Base-by-base conservation (phyloP, 352 stramenopile genomes). In the Plasmopara viticola region DNA sequence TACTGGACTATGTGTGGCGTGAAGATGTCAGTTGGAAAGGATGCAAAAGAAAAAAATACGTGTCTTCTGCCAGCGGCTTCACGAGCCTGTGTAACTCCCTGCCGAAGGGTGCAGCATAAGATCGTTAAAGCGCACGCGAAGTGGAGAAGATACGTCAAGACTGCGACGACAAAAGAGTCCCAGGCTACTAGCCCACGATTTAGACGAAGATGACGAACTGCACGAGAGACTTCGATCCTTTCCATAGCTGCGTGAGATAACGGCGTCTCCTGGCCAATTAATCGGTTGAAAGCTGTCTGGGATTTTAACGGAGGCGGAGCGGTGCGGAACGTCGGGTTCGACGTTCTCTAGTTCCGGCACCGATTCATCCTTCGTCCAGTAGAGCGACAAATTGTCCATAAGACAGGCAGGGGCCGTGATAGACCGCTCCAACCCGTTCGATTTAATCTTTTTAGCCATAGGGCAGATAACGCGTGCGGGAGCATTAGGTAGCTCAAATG, bases 121-220 rank as follows among this genome's bases (percentile, higher is more conserved):
- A 40, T 90, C 77, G 28, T 72, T 77, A 25, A 90, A 78, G 44
- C 67, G 68, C 10, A 68, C 59, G 8, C 68, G 70, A 47, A 87
- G 50, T 6, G 74, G 76, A 41, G 78, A 90, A 49, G 74, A 72
- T 51, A 90, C 78, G 49, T 86, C 76, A 9, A 86, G 49, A 39
- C 78, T 87, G 53, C 70, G 74, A 31, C 78, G 76, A 35, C 76
- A 87, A 56, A 87, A 86, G 45, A 74, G 69, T 43, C 78, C 70
- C 18, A 83, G 64, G 14, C 69, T 63, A 40, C 70, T 68, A 18
- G 63, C 44, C 72, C 64, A 74, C 33, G 78, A 77, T 50, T 77
- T 78, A 48, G 77, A 70, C n/a, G 74, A 84, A 0, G 77, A 81
- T 18, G 58, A 69, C 9, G 52, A 77, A 53, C 59, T 80, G 44